Conservation (phyloP, 1,139 yeast species). For the Suhomyces bolitotheri region DNA sequence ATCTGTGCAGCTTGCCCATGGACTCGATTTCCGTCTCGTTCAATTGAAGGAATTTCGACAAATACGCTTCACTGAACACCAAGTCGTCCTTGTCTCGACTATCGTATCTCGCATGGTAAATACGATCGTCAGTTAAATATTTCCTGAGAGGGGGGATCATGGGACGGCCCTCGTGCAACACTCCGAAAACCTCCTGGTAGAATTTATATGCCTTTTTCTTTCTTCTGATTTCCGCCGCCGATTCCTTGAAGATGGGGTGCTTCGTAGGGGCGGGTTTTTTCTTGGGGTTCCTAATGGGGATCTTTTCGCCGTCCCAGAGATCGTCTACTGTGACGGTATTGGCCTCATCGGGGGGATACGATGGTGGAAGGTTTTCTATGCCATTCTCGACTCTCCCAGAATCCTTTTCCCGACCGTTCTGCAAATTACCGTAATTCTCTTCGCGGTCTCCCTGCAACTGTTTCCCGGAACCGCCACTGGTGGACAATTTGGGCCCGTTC, state of each 20-base stretch:
- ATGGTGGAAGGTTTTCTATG: too few relatives aligned
- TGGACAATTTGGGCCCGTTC: too few relatives aligned
- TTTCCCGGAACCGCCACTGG: too few relatives aligned
- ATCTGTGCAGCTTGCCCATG: slow-evolving; percentile 53
- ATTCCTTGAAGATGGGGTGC: slow-evolving; percentile 9
- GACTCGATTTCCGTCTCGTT: slow-evolving; percentile 45
- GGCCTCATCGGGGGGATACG: too few relatives aligned
- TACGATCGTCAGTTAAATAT: slow-evolving; percentile 40
- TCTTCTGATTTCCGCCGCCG: slow-evolving; percentile 10
- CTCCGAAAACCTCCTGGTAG: slow-evolving; percentile 37
- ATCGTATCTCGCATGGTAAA: slow-evolving; percentile 53
- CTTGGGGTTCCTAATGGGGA: slow-evolving; percentile 2
- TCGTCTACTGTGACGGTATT: too few relatives aligned
- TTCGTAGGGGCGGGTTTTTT: slow-evolving; percentile 4
- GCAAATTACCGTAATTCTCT: too few relatives aligned
- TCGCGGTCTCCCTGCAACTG: too few relatives aligned
- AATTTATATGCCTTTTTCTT: slow-evolving; percentile 22
- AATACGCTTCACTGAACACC: slow-evolving; percentile 45
- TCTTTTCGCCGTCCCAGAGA: neutral
- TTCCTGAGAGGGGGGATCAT: slow-evolving; percentile 30
- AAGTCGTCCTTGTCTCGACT: slow-evolving; percentile 22
- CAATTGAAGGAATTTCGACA: slow-evolving; percentile 55
- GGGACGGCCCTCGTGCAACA: slow-evolving; percentile 42
- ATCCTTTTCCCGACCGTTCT: too few relatives aligned
- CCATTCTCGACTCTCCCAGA: too few relatives aligned